Evolutionary conservation across 148 eudicot genomes (phyloP).

Genomic region (Chenopodium album): DNA sequence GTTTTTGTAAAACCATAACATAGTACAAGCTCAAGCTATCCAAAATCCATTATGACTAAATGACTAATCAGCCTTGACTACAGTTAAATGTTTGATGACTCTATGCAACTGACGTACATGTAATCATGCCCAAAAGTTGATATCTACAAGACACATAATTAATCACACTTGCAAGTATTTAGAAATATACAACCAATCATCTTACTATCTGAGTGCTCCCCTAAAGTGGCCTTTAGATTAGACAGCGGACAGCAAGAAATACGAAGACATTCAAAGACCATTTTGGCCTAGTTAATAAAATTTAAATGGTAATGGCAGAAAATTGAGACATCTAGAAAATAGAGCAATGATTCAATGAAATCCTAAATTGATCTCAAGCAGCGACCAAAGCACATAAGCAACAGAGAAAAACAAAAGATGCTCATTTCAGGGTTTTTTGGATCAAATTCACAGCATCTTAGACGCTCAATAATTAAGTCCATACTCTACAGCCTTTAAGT

Average conservation of each 20-base stretch:
- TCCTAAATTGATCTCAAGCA: not conserved
- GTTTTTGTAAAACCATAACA: not conserved
- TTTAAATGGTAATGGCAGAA: not conserved
- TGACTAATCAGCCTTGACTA: not conserved
- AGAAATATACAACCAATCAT: not conserved
- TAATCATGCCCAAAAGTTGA: not conserved
- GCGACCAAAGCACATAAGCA: not conserved
- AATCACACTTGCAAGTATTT: too few species aligned
- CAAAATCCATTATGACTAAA: not conserved
- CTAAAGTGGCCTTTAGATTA: not conserved
- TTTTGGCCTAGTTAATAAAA: not conserved
- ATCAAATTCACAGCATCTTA: not conserved
- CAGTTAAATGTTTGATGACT: not conserved
- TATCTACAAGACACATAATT: not conserved
- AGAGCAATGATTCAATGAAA: conserved; percentile 7
- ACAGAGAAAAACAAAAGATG: not conserved
- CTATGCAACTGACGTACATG: not conserved
- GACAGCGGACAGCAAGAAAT: not conserved
- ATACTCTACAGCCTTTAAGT: not conserved
- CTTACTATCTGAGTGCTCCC: not conserved
- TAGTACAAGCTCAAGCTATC: not conserved
- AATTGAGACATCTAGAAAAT: not conserved
- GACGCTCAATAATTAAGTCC: not conserved
- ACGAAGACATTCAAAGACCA: not conserved
- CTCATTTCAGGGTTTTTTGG: not conserved